Evolutionary conservation across 305 asterid genomes (phyloP).

Genomic region (Fraxinus dipetala): DNA sequence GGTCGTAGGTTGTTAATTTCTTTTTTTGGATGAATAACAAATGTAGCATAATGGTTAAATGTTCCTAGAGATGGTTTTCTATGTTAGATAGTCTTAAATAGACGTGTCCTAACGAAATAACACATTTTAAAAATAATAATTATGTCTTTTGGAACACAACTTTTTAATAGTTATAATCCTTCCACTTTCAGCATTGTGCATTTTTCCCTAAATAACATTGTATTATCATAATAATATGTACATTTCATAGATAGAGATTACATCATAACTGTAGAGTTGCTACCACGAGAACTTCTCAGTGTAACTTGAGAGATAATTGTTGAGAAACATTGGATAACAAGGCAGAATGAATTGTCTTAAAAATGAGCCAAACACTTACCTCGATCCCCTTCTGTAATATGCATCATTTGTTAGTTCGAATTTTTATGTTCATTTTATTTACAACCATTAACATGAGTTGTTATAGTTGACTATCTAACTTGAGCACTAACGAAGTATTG

Average conservation of each 20-base stretch:
- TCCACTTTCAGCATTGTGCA: background rate
- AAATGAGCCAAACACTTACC: background rate
- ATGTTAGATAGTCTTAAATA: background rate
- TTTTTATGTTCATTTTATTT: background rate
- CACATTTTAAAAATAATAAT: background rate
- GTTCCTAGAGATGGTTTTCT: background rate
- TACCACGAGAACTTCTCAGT: background rate
- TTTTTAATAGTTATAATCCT: background rate
- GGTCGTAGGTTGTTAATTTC: background rate
- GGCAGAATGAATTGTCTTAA: background rate
- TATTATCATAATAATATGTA: background rate
- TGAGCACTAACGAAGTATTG: background rate
- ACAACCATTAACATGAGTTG: background rate
- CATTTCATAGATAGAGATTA: background rate
- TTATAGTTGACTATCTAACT: background rate
- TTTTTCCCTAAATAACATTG: background rate
- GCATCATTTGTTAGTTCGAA: background rate
- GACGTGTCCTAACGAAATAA: background rate
- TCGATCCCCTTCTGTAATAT: background rate
- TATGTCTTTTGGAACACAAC: background rate
- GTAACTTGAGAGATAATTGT: background rate
- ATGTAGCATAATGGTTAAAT: background rate
- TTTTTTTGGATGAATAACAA: background rate
- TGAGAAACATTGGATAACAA: background rate
- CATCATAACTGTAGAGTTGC: background rate